A percentile compares a stretch with the other conserved stretches of the same genome.
phyloP scores from a whole-genome alignment of 2,329 filamentous ascomycete species.

The Capronia americana region DNA sequence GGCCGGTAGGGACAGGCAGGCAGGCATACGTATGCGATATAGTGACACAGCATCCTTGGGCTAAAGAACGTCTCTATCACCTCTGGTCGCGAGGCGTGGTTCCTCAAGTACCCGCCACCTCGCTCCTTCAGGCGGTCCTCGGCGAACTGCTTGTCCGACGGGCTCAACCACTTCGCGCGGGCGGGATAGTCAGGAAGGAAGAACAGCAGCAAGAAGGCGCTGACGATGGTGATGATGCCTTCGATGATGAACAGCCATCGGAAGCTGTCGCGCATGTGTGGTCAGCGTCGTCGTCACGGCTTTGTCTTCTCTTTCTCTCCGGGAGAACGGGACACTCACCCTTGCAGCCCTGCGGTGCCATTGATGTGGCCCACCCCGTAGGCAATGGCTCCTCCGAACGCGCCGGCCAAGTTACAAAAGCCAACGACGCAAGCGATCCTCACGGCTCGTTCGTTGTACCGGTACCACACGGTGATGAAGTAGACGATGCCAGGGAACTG shows the following conservation, averaged over 20 bases:
- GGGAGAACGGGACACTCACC: not conserved
- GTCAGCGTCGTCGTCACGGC: not conserved
- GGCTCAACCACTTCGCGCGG: constrained; percentile 53
- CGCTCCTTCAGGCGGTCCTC: constrained; percentile 52
- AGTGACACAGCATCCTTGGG: constrained; percentile 37
- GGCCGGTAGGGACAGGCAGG: too few species aligned
- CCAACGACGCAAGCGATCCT: constrained; percentile 63
- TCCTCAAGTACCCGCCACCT: constrained; percentile 43
- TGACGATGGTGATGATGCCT: constrained; percentile 48
- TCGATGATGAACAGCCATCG: constrained; percentile 44
- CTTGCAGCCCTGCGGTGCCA: constrained; percentile 47
- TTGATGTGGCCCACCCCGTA: constrained; percentile 49
- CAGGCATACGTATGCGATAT: constrained; percentile 36
- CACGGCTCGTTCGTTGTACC: constrained; percentile 62
- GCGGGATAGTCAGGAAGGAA: constrained; percentile 52
- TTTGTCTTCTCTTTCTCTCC: not conserved
- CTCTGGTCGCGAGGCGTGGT: constrained; percentile 33
- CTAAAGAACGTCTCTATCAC: constrained; percentile 30
- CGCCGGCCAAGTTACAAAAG: constrained; percentile 61
- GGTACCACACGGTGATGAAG: constrained; percentile 63
- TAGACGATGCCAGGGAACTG: constrained; percentile 48
- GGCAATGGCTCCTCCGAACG: constrained; percentile 57
- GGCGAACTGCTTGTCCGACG: constrained; percentile 53
- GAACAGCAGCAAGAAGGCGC: constrained; percentile 48
- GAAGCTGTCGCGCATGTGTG: constrained; percentile 43